A percentile compares a stretch with the other conserved stretches of the same genome.
These are phyloP conservation scores for Irpex lacteus DNA, from an alignment of 1,284 basidiomycete species.

Conservation along the genomic window DNA sequence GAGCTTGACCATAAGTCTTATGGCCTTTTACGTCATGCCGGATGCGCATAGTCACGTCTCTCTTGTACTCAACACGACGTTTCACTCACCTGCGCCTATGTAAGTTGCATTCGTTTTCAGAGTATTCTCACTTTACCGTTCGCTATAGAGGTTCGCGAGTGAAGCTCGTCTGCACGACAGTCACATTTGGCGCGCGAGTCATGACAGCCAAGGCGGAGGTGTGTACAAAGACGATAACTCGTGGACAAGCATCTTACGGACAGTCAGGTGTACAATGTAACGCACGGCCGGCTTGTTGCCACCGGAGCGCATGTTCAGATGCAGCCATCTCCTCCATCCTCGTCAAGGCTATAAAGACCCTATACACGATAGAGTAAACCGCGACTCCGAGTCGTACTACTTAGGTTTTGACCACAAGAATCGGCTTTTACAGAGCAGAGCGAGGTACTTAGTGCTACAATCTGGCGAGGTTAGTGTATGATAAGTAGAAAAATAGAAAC, in stretches of 20 bases:
- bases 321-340: conserved; percentile 25
- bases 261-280: conserved; percentile 36
- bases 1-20: conserved; percentile 3
- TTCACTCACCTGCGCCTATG: conserved; percentile 14
- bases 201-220: conserved; percentile 18
- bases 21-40: not conserved
- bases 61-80: conserved; percentile 10
- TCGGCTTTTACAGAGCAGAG: too few species aligned
- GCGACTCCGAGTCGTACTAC: too few species aligned
- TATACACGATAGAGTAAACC: too few species aligned
- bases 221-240: not conserved
- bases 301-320: conserved; percentile 38
- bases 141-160: conserved; percentile 9
- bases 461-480: too few species aligned
- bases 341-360: not conserved
- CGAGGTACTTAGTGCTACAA: too few species aligned
- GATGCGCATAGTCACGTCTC: conserved; percentile 6
- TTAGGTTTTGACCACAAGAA: too few species aligned
- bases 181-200: conserved; percentile 13
- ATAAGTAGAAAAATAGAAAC: too few species aligned
- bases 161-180: conserved; percentile 14
- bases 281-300: conserved; percentile 30
- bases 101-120: not conserved
- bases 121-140: not conserved
- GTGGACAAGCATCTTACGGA: not conserved